phyloP scores from a whole-genome alignment of 768 basidiomycete genomes.

The Artomyces pyxidatus region DNA sequence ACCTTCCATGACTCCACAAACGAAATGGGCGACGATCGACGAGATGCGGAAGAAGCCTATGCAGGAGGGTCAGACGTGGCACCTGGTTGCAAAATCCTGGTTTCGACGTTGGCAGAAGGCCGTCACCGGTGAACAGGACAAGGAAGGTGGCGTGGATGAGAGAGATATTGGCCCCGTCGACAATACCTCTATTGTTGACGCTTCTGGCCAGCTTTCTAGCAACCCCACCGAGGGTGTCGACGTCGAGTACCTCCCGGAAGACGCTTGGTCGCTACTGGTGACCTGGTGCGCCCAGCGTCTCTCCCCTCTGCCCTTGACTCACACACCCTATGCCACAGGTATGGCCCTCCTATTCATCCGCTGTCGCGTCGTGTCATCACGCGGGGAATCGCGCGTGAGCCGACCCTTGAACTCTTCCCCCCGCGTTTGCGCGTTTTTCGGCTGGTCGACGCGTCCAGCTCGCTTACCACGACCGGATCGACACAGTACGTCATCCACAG shows the following conservation, averaged over 20 bases:
- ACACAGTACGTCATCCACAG: slow-evolving; percentile 32
- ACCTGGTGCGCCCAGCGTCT: slow-evolving; percentile 47
- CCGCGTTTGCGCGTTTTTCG: slow-evolving; percentile 51
- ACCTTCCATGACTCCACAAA: slow-evolving; percentile 21
- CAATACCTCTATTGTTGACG: slow-evolving; percentile 58
- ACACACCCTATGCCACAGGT: slow-evolving; percentile 44
- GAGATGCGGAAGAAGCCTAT: slow-evolving; percentile 39
- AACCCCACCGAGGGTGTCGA: slow-evolving; percentile 55
- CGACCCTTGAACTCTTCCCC: slow-evolving; percentile 65
- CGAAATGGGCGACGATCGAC: slow-evolving; percentile 47
- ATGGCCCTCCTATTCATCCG: slow-evolving; percentile 48
- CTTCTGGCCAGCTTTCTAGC: slow-evolving; percentile 36
- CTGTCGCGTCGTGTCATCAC: slow-evolving; percentile 63
- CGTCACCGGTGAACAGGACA: slow-evolving; percentile 59
- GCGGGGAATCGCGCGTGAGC: slow-evolving; percentile 41
- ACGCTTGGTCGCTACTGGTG: slow-evolving; percentile 60
- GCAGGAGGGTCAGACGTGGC: slow-evolving; percentile 70
- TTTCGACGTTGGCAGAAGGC: slow-evolving; percentile 70
- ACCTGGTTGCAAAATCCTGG: slow-evolving; percentile 64
- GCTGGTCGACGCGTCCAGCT: slow-evolving; percentile 23
- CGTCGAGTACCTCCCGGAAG: slow-evolving; percentile 66
- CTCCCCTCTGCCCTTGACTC: background rate
- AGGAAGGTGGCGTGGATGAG: slow-evolving; percentile 55
- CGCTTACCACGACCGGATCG: slow-evolving; percentile 20
- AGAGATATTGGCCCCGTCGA: slow-evolving; percentile 66